Conservation (phyloP, 306 rosid species). For the Styphnolobium japonicum region DNA sequence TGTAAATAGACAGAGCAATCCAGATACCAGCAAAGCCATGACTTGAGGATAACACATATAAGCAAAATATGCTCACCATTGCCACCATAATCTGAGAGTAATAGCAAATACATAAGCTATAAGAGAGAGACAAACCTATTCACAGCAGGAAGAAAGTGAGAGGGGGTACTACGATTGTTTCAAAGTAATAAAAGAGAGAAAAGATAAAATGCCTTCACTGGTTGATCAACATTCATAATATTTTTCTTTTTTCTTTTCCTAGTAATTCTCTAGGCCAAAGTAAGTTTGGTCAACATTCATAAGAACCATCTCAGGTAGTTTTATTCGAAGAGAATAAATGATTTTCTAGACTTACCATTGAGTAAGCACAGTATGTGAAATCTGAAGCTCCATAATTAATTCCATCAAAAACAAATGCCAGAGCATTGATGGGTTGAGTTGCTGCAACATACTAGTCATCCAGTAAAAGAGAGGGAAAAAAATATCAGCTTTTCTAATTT, state of each 20-base stretch:
- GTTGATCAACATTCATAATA: neutral
- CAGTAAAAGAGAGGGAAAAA: neutral
- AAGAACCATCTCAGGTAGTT: neutral
- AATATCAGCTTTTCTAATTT: neutral
- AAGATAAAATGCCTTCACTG: neutral
- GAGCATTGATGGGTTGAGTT: conserved; percentile 79
- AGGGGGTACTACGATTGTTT: neutral
- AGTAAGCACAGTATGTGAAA: conserved; percentile 75
- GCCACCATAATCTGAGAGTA: conserved; percentile 75
- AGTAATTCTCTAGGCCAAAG: neutral
- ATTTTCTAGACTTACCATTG: conserved; percentile 60
- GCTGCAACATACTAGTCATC: conserved; percentile 72
- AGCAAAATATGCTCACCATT: conserved; percentile 54
- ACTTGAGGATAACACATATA: conserved; percentile 56
- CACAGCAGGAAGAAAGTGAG: neutral
- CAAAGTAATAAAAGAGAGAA: neutral
- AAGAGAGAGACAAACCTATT: neutral
- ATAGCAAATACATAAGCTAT: conserved; percentile 2
- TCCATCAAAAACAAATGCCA: conserved; percentile 91
- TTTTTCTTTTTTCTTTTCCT: neutral
- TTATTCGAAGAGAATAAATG: neutral
- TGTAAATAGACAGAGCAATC: conserved; percentile 80
- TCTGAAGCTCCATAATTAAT: conserved; percentile 90
- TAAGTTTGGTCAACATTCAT: neutral
- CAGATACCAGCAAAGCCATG: conserved; percentile 78